phyloP scores from a whole-genome alignment of 192 early-diverging fungal genomes.

The Linnemannia zychae region DNA sequence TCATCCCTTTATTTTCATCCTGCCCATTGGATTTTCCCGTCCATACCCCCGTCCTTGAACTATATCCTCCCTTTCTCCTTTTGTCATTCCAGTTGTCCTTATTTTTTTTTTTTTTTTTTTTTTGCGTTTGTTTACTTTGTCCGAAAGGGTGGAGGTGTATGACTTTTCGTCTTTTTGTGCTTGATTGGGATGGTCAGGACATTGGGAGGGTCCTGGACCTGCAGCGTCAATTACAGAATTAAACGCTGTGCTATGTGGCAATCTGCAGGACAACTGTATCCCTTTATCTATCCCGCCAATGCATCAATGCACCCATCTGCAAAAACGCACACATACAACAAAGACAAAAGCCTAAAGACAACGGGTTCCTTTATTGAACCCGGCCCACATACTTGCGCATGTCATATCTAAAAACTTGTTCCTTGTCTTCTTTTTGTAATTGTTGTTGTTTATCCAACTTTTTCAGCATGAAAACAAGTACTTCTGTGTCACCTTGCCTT shows the following conservation, averaged over 20 bases:
- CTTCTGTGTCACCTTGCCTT: not conserved
- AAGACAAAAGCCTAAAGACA: not conserved
- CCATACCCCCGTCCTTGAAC: not conserved
- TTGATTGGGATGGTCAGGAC: too few relatives aligned
- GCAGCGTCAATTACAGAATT: not conserved
- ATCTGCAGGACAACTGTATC: not conserved
- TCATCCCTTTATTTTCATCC: not conserved
- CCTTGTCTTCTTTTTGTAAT: too few relatives aligned
- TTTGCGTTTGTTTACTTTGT: not conserved
- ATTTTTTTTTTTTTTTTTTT: not conserved
- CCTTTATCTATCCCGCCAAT: not conserved
- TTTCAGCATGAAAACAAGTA: not conserved
- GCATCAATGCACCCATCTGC: constrained; percentile 1
- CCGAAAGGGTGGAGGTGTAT: not conserved
- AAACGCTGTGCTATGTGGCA: not conserved
- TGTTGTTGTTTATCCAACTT: not conserved
- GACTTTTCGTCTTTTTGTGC: too few relatives aligned
- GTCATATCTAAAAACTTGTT: not conserved
- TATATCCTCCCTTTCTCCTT: not conserved
- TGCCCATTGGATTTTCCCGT: not conserved
- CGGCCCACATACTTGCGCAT: not conserved
- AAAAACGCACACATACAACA: not conserved
- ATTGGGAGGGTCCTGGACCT: not conserved
- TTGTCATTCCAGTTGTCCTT: not conserved
- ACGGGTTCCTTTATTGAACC: not conserved